Conservation (phyloP, 148 eudicot genomes). For the Rhododendron vialii region DNA sequence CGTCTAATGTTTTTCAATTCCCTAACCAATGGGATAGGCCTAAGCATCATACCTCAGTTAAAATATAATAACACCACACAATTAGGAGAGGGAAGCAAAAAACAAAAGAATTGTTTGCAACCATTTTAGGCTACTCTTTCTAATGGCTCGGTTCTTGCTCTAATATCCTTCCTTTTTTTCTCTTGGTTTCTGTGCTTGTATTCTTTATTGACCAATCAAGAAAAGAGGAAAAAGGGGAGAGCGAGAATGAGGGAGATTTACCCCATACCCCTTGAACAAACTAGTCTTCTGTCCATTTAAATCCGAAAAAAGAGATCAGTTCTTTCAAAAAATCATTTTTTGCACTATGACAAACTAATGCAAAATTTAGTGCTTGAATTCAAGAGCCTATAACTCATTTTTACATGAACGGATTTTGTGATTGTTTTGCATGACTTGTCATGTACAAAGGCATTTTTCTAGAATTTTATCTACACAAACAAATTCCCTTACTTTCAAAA, state of each 20-base stretch:
- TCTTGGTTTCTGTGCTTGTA: not conserved
- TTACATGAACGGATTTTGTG: not conserved
- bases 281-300: not conserved
- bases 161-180: not conserved
- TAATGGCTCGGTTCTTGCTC: not conserved
- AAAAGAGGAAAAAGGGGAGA: not conserved
- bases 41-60: no score
- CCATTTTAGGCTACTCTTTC: not conserved
- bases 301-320: not conserved
- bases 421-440: not conserved
- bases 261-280: not conserved
- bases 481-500: not conserved
- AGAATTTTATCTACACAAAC: not conserved
- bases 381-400: not conserved
- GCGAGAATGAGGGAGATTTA: not conserved
- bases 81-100: no score
- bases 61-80: no score
- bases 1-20: no score
- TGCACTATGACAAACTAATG: not conserved
- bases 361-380: not conserved
- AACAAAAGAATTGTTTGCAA: not conserved
- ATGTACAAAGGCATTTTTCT: not conserved
- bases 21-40: no score
- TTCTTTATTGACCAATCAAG: not conserved
- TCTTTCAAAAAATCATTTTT: not conserved